Percentiles rank a stretch among this genome's conserved stretches.
Evolutionary conservation across 495 filamentous ascomycete species (phyloP).

Genomic region (Pyrenula aspistea): DNA sequence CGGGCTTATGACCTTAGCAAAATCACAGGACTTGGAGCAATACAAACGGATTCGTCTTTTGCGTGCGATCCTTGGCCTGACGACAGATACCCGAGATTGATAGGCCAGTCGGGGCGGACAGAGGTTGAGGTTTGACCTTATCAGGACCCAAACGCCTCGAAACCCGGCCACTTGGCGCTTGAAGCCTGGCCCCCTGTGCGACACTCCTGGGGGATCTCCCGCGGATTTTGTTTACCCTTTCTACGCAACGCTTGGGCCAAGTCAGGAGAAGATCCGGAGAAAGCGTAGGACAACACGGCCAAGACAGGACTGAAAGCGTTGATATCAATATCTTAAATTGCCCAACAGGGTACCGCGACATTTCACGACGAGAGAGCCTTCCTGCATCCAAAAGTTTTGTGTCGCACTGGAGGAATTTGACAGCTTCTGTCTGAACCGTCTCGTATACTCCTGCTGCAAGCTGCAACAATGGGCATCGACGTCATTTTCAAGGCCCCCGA

Average conservation of each 20-base stretch:
- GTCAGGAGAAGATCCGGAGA: neutral
- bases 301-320: neutral
- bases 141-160: neutral
- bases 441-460: neutral
- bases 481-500: conserved; percentile 17
- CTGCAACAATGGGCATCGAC: neutral
- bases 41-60: too few species aligned
- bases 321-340: neutral
- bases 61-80: too few species aligned
- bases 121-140: too few species aligned
- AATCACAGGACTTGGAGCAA: too few species aligned
- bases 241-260: neutral
- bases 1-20: too few species aligned
- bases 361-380: too few species aligned
- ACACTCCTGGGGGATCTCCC: neutral
- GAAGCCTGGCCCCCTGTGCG: neutral
- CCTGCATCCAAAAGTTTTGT: neutral
- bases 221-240: neutral
- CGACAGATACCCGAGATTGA: too few species aligned
- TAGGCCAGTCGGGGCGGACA: too few species aligned
- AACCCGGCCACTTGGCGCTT: neutral
- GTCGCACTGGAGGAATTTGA: neutral
- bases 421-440: neutral
- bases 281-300: neutral
- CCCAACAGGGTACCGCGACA: neutral